Evolutionary conservation across 176 grass and related monocot species (phyloP), one percentile per base, ranked within the genome.

Genomic region (Cymbopogon citratus): DNA sequence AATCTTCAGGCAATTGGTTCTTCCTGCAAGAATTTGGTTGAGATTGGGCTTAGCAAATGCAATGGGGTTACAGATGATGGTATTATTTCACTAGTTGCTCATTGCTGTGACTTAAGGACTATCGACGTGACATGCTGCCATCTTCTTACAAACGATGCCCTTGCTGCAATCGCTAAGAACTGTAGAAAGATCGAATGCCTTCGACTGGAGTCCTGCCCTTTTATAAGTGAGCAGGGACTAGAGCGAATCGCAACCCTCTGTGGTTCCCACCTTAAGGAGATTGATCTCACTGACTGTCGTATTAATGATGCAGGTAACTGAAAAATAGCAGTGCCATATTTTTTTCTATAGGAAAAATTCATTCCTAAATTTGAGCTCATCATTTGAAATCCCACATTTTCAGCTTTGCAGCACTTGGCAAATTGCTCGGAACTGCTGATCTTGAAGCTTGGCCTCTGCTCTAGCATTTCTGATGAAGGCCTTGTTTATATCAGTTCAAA

Each of bases 21-120:
- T 39, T 81, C 65, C 38, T 95, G 93, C 87, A 92, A 83, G 77
- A 92, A 86, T 45, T 68, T 95, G 75, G 54, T 83, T 15, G 87
- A 92, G 51, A 95, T 95, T 66, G 87, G 93, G 48, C 90, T 95
- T 52, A 86, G 90, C 77, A 95, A 95, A 95, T 95, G 93, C 80
- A 65, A 78, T 9, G 80, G 85, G 1, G 66, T 90, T 66, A 90
- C 90, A 7, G 93, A 95, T 75, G 74, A 92, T 84, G 85, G 90
- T 19, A 72, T 95, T 26, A 63, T 75, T 69, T 76, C 70, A 15
- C 85, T 95, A 13, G 93, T 88, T 34, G 52, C 46, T 25, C 60
- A 70, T 44, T 88, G 93, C 64, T 24, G 28, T 18, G 6, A 78
- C 80, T 74, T 95, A 64, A 92, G 57, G 45, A 92, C 75, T 51